phyloP scores from a whole-genome alignment of 768 basidiomycete species.

The Strobilomyces dryophilus region DNA sequence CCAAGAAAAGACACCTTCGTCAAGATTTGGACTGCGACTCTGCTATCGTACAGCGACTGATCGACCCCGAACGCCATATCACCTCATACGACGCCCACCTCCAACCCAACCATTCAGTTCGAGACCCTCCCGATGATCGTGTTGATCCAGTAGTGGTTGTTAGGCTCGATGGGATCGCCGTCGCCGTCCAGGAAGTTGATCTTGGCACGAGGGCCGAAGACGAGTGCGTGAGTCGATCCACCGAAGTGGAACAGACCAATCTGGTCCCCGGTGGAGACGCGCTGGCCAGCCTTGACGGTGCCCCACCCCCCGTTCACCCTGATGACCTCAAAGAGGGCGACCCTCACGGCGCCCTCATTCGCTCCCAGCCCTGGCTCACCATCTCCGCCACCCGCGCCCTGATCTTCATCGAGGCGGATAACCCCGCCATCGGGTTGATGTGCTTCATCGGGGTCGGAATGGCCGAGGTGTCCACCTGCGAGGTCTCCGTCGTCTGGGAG shows the following conservation, averaged over 20 bases:
- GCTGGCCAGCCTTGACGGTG: background rate
- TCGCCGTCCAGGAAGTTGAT: background rate
- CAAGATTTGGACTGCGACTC: background rate
- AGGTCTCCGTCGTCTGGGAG: conserved; percentile 8
- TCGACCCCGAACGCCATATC: background rate
- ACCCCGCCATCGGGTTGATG: conserved; percentile 51
- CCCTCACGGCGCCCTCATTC: conserved; percentile 44
- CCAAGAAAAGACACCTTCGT: background rate
- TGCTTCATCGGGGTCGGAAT: conserved; percentile 58
- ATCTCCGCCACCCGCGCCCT: conserved; percentile 38
- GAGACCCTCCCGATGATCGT: background rate
- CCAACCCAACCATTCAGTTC: too few relatives aligned
- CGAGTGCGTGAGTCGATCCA: conserved; percentile 45
- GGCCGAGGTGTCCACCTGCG: background rate
- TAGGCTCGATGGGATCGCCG: background rate
- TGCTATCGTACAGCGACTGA: background rate
- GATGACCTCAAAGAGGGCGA: conserved; percentile 51
- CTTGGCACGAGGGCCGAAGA: conserved; percentile 12
- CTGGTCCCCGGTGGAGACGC: background rate
- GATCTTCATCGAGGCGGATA: conserved; percentile 56
- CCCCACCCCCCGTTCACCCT: conserved; percentile 51
- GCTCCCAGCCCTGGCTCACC: conserved; percentile 16
- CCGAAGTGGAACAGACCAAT: conserved; percentile 62
- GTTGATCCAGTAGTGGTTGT: background rate
- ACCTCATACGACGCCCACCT: too few relatives aligned